Evolutionary conservation across 2,329 filamentous ascomycete genomes (phyloP), one percentile per base, ranked within the genome.

Genomic region (Knufia petricola): DNA sequence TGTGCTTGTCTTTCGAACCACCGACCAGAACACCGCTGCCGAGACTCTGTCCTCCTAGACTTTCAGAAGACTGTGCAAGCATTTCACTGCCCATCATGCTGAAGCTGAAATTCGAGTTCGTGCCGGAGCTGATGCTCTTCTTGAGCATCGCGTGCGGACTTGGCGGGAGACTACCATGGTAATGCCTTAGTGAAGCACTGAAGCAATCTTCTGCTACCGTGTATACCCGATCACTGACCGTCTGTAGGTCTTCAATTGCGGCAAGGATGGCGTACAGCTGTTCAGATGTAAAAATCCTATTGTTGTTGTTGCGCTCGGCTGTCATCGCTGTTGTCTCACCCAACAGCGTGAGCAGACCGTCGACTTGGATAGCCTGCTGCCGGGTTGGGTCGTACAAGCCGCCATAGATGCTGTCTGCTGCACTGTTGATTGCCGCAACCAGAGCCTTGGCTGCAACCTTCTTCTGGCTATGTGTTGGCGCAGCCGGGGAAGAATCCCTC

Each of bases 331-430:
- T 77, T 0, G 83, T 81, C 67, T 96, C 90, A 45, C 87, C 89
- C 1, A 96, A 75, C 12, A 96, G 72, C 2, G 84, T 81, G 7
- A 95, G 73, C 19, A 96, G 68, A 46, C 89, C 89, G 59, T 96
- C 90, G 53, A 94, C 85, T 58, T 86, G 86, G 15, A 95, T 84
- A 4, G 94, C 87, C 0, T 86, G 82, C 60, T 89, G 85, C 10
- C 85, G 78, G 15, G 79, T 77, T 20, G 82, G 80, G 61, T 96
- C 89, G 63, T 88, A 94, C 1, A 95, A 72, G 1, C 90, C 90
- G 48, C 90, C 90, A 50, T 86, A 85, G 58, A 96, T 94, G 62
- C 87, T 90, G 64, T 95, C 88, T 50, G 86, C 84, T 1, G 90
- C 84, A 61, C 85, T 92, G 47, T 82, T 79, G 58, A 95, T 85